Conservation (phyloP, 2,329 filamentous ascomycete species). For the Cordyceps cateniannulata region DNA sequence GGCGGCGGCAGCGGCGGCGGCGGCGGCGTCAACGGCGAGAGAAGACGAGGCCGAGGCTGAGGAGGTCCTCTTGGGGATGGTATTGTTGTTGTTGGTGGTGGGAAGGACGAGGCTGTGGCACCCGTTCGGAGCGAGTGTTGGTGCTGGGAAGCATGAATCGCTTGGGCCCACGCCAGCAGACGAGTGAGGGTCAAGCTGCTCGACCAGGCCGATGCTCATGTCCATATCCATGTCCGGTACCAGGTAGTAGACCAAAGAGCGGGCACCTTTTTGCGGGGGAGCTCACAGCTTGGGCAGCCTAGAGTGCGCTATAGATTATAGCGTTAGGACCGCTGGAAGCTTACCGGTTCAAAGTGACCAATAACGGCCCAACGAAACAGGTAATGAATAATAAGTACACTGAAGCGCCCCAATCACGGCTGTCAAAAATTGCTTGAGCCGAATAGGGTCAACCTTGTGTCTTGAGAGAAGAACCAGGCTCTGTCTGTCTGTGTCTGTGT, state of each 20-base stretch:
- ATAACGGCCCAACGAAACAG: not conserved
- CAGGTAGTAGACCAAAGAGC: too few relatives aligned
- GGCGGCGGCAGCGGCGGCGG: not conserved
- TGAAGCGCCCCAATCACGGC: not conserved
- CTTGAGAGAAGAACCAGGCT: not conserved
- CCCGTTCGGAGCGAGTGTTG: constrained; percentile 7
- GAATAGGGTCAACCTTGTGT: not conserved
- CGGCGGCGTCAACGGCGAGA: not conserved
- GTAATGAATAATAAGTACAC: not conserved
- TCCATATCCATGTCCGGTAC: not conserved
- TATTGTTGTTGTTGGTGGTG: not conserved
- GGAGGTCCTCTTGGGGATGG: not conserved
- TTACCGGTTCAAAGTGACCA: not conserved
- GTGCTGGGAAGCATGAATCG: constrained; percentile 6
- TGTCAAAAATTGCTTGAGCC: not conserved
- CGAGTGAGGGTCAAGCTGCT: not conserved
- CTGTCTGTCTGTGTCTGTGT: not conserved
- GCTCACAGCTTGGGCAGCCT: not conserved
- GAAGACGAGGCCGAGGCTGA: not conserved
- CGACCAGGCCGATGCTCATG: not conserved
- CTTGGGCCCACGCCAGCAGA: not conserved
- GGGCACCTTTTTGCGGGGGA: not conserved
- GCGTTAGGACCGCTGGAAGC: not conserved
- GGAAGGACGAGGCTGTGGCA: constrained; percentile 1
- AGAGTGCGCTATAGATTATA: not conserved